phyloP scores from a whole-genome alignment of 306 rosid species.

The Oemleria cerasiformis region DNA sequence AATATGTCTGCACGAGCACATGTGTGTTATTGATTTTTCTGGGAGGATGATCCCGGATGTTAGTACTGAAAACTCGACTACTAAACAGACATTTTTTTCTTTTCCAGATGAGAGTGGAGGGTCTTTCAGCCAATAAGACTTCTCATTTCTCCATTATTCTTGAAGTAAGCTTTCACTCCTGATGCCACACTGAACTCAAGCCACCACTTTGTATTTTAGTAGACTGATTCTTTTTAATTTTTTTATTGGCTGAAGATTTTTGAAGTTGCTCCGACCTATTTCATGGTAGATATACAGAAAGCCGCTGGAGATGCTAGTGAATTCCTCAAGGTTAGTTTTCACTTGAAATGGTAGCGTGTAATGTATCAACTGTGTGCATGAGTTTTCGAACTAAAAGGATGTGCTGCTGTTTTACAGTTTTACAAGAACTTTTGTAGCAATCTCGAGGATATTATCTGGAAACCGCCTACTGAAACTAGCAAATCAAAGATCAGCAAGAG shows the following conservation, averaged over 20 bases:
- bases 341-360: neutral
- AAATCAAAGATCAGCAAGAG: constrained; percentile 56
- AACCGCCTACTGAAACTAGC: constrained; percentile 60
- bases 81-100: constrained; percentile 18
- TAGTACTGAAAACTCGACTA: constrained; percentile 7
- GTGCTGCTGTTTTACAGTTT: constrained; percentile 47
- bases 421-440: constrained; percentile 71
- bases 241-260: constrained; percentile 51
- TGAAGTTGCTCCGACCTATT: constrained; percentile 83
- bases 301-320: constrained; percentile 83
- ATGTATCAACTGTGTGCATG: neutral
- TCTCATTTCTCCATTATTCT: constrained; percentile 75
- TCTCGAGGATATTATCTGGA: constrained; percentile 95
- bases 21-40: neutral
- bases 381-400: neutral
- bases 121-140: constrained; percentile 53
- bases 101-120: constrained; percentile 93
- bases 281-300: constrained; percentile 85
- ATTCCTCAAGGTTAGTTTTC: constrained; percentile 67
- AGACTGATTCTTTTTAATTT: neutral
- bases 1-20: neutral
- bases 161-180: constrained; percentile 52
- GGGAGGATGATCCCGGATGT: constrained; percentile 5
- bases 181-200: neutral
- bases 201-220: neutral